Conservation (phyloP, 192 early-diverging fungal genomes). For the Helicostylum pulchrum region DNA sequence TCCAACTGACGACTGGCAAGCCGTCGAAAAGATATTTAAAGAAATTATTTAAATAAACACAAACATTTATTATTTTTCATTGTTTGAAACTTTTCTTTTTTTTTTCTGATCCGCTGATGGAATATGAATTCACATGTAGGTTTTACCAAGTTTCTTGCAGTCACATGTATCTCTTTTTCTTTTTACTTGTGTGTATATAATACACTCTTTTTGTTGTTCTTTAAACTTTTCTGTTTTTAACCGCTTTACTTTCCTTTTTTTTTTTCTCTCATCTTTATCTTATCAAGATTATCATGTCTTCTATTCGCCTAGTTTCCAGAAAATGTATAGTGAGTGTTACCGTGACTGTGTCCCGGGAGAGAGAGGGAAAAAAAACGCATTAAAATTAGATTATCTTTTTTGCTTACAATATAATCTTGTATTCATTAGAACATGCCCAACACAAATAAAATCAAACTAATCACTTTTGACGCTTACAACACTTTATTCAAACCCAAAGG, state of each 20-base stretch:
- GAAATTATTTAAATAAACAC: constrained; percentile 51
- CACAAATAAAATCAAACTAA: constrained; percentile 35
- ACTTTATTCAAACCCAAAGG: constrained; percentile 57
- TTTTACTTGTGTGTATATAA: too few species aligned
- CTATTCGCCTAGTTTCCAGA: too few species aligned
- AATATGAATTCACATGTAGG: constrained; percentile 17
- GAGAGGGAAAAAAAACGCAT: too few species aligned
- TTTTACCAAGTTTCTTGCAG: neutral
- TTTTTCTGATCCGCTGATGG: neutral
- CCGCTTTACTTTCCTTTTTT: neutral
- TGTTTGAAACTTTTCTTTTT: neutral
- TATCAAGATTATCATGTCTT: neutral
- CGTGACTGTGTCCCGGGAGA: neutral
- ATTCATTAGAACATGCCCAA: neutral
- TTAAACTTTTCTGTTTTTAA: neutral
- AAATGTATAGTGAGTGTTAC: too few species aligned
- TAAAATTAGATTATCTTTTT: neutral
- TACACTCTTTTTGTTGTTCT: neutral
- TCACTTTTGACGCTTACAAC: constrained; percentile 65
- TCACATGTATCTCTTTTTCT: neutral
- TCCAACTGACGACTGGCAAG: constrained; percentile 78
- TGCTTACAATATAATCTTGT: neutral
- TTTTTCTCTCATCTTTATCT: too few species aligned
- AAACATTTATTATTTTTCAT: neutral
- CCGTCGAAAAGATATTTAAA: constrained; percentile 85